Conservation (phyloP, 768 basidiomycete genomes). For the Antrodiella citrinella region DNA sequence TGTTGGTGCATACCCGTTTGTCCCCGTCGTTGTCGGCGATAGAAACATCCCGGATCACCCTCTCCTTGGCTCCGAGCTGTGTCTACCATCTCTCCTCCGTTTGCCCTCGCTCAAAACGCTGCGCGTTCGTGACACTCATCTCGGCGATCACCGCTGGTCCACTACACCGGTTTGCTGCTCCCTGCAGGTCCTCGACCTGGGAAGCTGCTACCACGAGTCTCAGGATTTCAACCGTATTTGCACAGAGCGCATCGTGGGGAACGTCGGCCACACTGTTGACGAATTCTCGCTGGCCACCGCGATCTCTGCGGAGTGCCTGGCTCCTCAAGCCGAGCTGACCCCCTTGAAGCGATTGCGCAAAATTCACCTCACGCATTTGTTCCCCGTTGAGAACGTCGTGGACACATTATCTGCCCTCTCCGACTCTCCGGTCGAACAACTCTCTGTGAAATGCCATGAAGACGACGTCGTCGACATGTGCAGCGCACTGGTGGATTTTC, state of each 20-base stretch:
- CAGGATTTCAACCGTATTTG: constrained; percentile 45
- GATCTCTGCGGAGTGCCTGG: constrained; percentile 33
- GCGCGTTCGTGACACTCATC: constrained; percentile 61
- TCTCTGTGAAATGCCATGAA: constrained; percentile 52
- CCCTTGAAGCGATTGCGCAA: constrained; percentile 44
- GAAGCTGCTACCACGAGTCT: constrained; percentile 44
- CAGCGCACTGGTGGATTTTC: constrained; percentile 46
- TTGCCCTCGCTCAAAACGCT: constrained; percentile 55
- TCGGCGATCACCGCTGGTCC: constrained; percentile 56
- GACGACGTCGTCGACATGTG: constrained; percentile 60
- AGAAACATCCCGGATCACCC: constrained; percentile 46
- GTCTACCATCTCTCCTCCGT: constrained; percentile 57
- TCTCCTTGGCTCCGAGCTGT: constrained; percentile 45
- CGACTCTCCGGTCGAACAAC: constrained; percentile 48
- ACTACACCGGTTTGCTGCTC: constrained; percentile 41
- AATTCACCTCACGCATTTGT: constrained; percentile 53
- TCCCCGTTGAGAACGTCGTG: constrained; percentile 52
- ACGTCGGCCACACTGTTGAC: constrained; percentile 45
- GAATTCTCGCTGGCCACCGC: constrained; percentile 45
- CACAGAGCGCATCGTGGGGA: constrained; percentile 54
- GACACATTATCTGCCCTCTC: constrained; percentile 52
- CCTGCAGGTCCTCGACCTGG: constrained; percentile 48
- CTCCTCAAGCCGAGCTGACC: constrained; percentile 26
- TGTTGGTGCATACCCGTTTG: constrained; percentile 41
- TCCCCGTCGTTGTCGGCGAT: constrained; percentile 58